Evolutionary conservation across 129 eudicot species (phyloP), one percentile per base, ranked within the genome.

Genomic region (Lactuca sativa): DNA sequence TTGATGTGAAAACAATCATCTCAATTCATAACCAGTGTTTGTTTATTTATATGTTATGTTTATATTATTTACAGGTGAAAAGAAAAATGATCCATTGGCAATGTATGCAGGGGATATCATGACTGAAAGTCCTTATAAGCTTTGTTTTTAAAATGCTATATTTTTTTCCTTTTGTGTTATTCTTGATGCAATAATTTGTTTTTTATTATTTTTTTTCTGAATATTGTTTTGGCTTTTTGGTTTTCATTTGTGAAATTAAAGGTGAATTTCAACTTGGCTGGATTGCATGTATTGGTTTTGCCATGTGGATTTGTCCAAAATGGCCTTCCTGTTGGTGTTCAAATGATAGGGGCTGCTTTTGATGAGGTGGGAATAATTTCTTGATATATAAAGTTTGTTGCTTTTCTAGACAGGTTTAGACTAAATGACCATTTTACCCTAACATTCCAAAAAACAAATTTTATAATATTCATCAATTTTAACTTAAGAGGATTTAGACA

Each of bases 21-120:
- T n/a, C n/a, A n/a, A n/a, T n/a, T 13, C 66, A 57, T 81, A 66
- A 15, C 63, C 31, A 13, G 30, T 70, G 30, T 4, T 33, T 4
- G 4, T 6, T 75, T 44, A 9, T 44, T 44, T 44, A 38, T 3
- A 3, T 38, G 5, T 38, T 38, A 13, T 32, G 5, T 9, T 21
- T n/a, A n/a, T 49, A 30, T 65, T 56, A 30, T 74, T 31, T 73
- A 64, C 78, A 95, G 99, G 97, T 78, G 99, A 95, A 83, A 95
- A 95, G 93, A 95, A 95, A 72, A 75, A 90, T 69, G 99, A 95
- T 72, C 99, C 99, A 12, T 74, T 95, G 69, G 95, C 97, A 66
- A 95, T 95, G 99, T 95, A 95, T 77, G 97, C 96, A 40, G 99
- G 99, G 2, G 99, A 95, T 81, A 87, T 90, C 67, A 95, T 95